Conservation (phyloP, 176 grass and related monocot genomes). For the Aechmea fasciata region DNA sequence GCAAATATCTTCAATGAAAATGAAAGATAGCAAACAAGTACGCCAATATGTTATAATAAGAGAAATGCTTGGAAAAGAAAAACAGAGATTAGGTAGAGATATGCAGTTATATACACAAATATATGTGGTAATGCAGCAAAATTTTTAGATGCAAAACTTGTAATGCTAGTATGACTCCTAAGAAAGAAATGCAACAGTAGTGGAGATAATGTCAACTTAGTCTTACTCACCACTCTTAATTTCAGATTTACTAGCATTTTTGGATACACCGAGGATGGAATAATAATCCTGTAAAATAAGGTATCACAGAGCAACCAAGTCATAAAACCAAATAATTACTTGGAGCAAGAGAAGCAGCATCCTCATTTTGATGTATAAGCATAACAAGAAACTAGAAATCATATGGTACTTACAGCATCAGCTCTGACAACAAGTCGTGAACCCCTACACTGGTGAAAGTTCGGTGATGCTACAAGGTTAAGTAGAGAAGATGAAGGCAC, state of each 20-base stretch:
- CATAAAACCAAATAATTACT: no score
- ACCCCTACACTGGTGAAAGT: constrained; percentile 35
- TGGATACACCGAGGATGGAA: constrained; percentile 78
- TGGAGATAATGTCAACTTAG: not conserved
- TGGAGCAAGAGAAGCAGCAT: constrained; percentile 12
- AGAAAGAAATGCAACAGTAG: no score
- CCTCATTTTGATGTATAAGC: not conserved
- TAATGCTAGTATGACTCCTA: not conserved
- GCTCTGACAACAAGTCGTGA: constrained; percentile 73
- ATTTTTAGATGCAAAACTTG: no score
- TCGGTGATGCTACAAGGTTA: constrained; percentile 33
- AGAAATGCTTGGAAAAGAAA: not conserved
- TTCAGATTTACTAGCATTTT: constrained; percentile 98
- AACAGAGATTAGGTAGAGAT: not conserved
- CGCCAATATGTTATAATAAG: not conserved
- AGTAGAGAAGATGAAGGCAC: constrained; percentile 26
- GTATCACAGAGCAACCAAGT: not conserved
- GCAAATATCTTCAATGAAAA: not conserved
- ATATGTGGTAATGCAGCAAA: not conserved
- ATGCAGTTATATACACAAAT: not conserved
- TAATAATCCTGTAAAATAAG: constrained; percentile 79
- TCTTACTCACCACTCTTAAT: constrained; percentile 74
- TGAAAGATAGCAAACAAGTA: constrained; percentile 15
- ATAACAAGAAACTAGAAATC: constrained; percentile 9
- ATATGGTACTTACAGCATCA: constrained; percentile 45